Percentiles rank a stretch among this genome's conserved stretches.
These are phyloP conservation scores for Dryas octopetala DNA, from an alignment of 306 rosid species.

Conservation along the genomic window DNA sequence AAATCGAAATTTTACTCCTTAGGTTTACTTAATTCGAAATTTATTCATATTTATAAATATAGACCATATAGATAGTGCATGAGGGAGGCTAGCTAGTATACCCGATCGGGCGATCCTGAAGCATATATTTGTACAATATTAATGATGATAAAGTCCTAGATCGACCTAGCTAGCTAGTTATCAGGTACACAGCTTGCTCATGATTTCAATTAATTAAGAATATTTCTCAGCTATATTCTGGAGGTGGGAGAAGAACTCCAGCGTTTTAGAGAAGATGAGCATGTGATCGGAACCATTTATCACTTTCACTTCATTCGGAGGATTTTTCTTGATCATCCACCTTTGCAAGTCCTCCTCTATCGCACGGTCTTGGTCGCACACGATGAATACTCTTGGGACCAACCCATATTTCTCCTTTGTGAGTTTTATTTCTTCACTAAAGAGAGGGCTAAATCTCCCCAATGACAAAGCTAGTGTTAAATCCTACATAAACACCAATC, in stretches of 20 bases:
- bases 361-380: slow-evolving; percentile 32
- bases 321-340: slow-evolving; percentile 38
- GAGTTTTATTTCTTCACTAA: slow-evolving; percentile 20
- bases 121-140: too few species aligned
- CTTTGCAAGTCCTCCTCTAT: slow-evolving; percentile 27
- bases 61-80: too few species aligned
- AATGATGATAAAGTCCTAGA: too few species aligned
- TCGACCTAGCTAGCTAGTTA: too few species aligned
- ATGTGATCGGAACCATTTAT: slow-evolving; percentile 41
- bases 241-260: slow-evolving; percentile 28
- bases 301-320: slow-evolving; percentile 30
- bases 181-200: too few species aligned
- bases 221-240: slow-evolving; percentile 32
- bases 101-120: too few species aligned
- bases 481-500: slow-evolving; percentile 24
- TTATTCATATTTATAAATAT: too few species aligned
- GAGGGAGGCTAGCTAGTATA: too few species aligned
- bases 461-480: slow-evolving; percentile 35
- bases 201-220: not conserved
- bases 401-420: slow-evolving; percentile 33
- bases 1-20: too few species aligned
- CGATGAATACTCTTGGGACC: slow-evolving; percentile 35
- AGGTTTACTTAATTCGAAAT: too few species aligned
- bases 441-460: slow-evolving; percentile 25
- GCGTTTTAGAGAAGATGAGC: slow-evolving; percentile 48